Evolutionary conservation across 2,329 filamentous ascomycete species (phyloP), one percentile per base, ranked within the genome.

Genomic region (Colletotrichum plurivorum): DNA sequence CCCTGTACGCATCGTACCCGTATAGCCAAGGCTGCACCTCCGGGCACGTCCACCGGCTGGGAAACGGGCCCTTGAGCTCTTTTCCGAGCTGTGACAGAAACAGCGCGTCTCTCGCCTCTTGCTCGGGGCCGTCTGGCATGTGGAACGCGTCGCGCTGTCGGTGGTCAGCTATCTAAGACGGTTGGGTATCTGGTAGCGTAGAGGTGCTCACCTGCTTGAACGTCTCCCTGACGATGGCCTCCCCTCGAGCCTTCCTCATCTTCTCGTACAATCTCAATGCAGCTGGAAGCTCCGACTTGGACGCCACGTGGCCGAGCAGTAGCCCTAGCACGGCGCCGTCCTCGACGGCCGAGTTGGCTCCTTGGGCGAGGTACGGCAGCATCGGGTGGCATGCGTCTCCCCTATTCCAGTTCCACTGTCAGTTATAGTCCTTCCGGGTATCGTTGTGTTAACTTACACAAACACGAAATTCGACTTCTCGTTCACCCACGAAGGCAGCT

Each of bases 301-400:
- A 77, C 41, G 80, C 78, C 10, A 91, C 79, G 3, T 84, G 81
- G 0, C 85, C 84, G 0, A 93, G 78, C 1, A 92, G 73, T 1
- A 84, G 81, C 0, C 90, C 91, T 0, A 93, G 78, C 0, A 91
- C 89, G 0, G 90, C 89, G 0, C 90, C 91, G 61, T 93, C 91
- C 74, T 93, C 91, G 1, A 93, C 82, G 0, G 88, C 87, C 0
- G 86, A 90, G 74, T 92, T 92, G 15, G 91, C 91, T 0, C 91
- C 90, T 76, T 90, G 91, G 0, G 88, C 90, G 31, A 89, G 81
- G 71, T 89, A 88, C 3, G 88, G 89, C 2, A 91, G 79, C 88
- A 90, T 90, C 0, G 89, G 87, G 74, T 91, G 90, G 69, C 89
- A 91, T 1, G 87, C 82, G 71, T 92, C 90, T 5, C 90, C 90